Conservation (phyloP, 1,284 basidiomycete genomes). For the Ustilago curta region DNA sequence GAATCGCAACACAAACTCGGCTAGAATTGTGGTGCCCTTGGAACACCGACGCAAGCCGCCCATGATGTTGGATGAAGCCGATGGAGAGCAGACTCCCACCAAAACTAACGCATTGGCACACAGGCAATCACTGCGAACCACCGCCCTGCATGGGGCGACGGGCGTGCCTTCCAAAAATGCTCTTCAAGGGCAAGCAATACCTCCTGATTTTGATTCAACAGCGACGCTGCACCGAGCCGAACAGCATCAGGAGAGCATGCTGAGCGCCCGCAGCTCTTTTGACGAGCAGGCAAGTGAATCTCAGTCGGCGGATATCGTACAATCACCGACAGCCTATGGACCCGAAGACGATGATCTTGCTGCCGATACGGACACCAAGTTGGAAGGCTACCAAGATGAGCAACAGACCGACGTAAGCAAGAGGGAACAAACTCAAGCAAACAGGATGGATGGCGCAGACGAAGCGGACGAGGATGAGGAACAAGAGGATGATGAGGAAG, state of each 20-base stretch:
- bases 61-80: slow-evolving; percentile 22
- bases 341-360: not conserved
- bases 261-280: slow-evolving; percentile 1
- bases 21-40: slow-evolving; percentile 25
- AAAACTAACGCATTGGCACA: slow-evolving; percentile 21
- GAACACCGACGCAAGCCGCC: slow-evolving; percentile 24
- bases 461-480: not conserved
- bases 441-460: not conserved
- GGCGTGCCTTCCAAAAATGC: not conserved
- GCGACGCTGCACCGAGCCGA: not conserved
- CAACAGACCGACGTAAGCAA: not conserved
- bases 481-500: not conserved
- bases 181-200: not conserved
- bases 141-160: not conserved
- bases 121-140: slow-evolving; percentile 2
- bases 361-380: not conserved
- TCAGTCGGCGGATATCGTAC: not conserved
- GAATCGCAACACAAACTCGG: not conserved
- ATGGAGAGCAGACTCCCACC: slow-evolving; percentile 47
- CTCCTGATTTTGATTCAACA: not conserved
- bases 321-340: slow-evolving; percentile 4
- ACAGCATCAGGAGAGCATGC: not conserved
- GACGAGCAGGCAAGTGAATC: not conserved
- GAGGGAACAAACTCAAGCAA: not conserved
- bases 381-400: not conserved